Conservation (phyloP, 768 basidiomycete genomes). For the Russula virescens region DNA sequence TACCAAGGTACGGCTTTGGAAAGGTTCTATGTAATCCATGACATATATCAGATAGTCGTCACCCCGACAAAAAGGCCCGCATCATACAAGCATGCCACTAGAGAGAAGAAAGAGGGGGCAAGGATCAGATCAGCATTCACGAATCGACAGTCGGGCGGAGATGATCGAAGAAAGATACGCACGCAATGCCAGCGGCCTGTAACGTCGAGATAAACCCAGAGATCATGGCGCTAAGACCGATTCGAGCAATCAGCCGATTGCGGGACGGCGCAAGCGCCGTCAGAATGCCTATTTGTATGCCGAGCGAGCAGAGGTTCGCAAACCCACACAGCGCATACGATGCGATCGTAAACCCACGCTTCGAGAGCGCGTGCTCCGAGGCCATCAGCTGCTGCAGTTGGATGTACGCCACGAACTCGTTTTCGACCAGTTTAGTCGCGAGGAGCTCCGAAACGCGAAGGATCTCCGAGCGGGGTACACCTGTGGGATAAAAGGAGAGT, state of each 20-base stretch:
- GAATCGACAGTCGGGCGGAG: too few relatives aligned
- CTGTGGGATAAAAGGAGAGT: slow-evolving; percentile 29
- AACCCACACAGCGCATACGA: slow-evolving; percentile 90
- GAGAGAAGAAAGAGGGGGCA: not conserved
- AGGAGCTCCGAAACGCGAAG: slow-evolving; percentile 73
- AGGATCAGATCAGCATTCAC: not conserved
- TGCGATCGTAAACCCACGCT: slow-evolving; percentile 74
- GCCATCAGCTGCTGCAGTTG: slow-evolving; percentile 45
- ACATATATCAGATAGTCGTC: too few relatives aligned
- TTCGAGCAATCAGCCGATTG: slow-evolving; percentile 61
- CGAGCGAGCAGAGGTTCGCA: slow-evolving; percentile 79
- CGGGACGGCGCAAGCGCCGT: slow-evolving; percentile 66
- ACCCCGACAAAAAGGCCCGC: too few relatives aligned
- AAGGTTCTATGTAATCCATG: too few relatives aligned
- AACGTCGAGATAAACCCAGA: slow-evolving; percentile 65
- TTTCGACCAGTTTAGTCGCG: slow-evolving; percentile 84
- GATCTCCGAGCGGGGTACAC: slow-evolving; percentile 76
- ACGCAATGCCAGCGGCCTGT: slow-evolving; percentile 56
- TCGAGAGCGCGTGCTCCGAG: slow-evolving; percentile 50
- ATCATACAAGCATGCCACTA: slow-evolving; percentile 31
- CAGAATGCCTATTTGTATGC: slow-evolving; percentile 80
- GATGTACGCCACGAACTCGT: slow-evolving; percentile 77
- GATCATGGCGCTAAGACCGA: slow-evolving; percentile 66
- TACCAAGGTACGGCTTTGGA: too few relatives aligned
- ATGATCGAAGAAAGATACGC: slow-evolving; percentile 27